These are phyloP conservation scores for Lactarius indigo DNA, from an alignment of 768 basidiomycete genomes.

Conservation along the genomic window DNA sequence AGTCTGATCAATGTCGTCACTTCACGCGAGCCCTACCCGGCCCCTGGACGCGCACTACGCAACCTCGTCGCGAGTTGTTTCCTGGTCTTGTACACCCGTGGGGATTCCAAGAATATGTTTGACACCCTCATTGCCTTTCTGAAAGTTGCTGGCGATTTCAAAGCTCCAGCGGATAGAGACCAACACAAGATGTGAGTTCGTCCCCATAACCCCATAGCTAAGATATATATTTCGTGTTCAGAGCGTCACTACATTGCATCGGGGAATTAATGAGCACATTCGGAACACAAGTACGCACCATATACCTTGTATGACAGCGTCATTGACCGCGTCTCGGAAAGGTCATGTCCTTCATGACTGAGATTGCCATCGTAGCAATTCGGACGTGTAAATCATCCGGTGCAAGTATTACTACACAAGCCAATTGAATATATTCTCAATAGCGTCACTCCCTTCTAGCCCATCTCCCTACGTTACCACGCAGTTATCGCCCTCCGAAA, in stretches of 20 bases:
- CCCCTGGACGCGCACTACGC: conserved; percentile 83
- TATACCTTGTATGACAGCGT: background rate
- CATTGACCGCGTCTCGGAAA: conserved; percentile 33
- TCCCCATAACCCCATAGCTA: background rate
- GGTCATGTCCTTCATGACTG: conserved; percentile 96
- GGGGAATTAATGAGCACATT: conserved; percentile 85
- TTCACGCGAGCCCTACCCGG: conserved; percentile 62
- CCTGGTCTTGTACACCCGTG: conserved; percentile 65
- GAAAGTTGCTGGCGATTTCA: conserved; percentile 70
- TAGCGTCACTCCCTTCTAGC: conserved; percentile 40
- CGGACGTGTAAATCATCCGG: conserved; percentile 70
- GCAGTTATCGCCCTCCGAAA: conserved; percentile 77
- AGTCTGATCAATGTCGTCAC: conserved; percentile 65
- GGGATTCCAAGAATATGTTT: conserved; percentile 81
- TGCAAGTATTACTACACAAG: conserved; percentile 42
- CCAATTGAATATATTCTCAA: background rate
- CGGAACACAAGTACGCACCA: conserved; percentile 69
- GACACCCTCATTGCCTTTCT: conserved; percentile 80
- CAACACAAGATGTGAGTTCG: conserved; percentile 58
- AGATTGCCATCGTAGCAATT: conserved; percentile 63
- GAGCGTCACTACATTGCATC: conserved; percentile 81
- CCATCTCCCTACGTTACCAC: conserved; percentile 77
- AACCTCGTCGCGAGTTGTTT: conserved; percentile 78
- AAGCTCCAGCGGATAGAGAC: conserved; percentile 55
- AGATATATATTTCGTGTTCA: conserved; percentile 31